Percentiles rank a stretch among this genome's conserved stretches.
phyloP scores from a whole-genome alignment of 2,329 filamentous ascomycete species.

The Microcyclospora tardicrescens region DNA sequence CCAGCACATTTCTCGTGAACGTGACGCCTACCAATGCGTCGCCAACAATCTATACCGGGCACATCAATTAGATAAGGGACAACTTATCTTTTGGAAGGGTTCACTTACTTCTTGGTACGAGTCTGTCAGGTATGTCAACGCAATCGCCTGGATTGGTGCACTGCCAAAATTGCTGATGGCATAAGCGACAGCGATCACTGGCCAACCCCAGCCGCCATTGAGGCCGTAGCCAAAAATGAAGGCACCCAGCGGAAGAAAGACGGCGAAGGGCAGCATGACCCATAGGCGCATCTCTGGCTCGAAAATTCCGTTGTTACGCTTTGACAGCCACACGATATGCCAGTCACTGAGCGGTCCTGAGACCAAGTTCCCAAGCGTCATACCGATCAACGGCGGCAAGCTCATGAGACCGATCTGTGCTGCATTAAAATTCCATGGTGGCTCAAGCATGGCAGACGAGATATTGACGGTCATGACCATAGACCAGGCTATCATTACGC shows the following conservation, averaged over 20 bases:
- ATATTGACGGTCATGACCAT: conserved; percentile 25
- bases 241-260: conserved; percentile 19
- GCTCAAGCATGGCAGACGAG: conserved; percentile 20
- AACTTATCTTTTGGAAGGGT: not conserved
- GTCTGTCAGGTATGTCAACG: conserved; percentile 29
- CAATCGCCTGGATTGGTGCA: conserved; percentile 21
- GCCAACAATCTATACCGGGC: conserved; percentile 29
- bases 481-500: conserved; percentile 25
- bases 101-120: conserved; percentile 24
- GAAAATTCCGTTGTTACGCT: conserved; percentile 23
- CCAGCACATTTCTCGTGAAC: conserved; percentile 33
- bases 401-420: conserved; percentile 39
- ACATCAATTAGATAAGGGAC: not conserved
- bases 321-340: conserved; percentile 21
- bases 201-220: conserved; percentile 11
- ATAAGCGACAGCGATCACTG: conserved; percentile 24
- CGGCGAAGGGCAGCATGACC: conserved; percentile 20
- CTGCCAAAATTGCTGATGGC: conserved; percentile 27
- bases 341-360: conserved; percentile 37
- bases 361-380: conserved; percentile 33
- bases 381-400: conserved; percentile 36
- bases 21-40: conserved; percentile 35
- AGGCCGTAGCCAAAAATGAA: conserved; percentile 24
- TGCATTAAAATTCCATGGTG: conserved; percentile 35
- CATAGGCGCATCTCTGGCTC: conserved; percentile 24